Conservation (phyloP, 129 eudicot species). For the Saposhnikovia divaricata region DNA sequence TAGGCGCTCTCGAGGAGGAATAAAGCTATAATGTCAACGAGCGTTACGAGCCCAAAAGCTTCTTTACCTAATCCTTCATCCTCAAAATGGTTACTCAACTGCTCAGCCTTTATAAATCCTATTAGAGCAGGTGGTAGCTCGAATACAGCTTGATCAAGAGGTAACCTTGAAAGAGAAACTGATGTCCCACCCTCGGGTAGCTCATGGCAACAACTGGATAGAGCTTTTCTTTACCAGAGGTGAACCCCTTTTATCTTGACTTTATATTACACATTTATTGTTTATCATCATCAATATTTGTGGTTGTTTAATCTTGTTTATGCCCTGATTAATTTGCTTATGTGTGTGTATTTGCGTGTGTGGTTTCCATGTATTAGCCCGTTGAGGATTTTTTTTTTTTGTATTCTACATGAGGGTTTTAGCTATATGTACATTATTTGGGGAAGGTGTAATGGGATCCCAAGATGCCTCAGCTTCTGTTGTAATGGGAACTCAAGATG, state of each 20-base stretch:
- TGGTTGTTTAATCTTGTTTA: not conserved
- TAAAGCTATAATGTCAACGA: conserved; percentile 18
- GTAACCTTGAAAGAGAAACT: too few species aligned
- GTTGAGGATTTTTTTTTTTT: not conserved
- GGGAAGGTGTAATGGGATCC: conserved; percentile 28
- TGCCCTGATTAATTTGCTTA: not conserved
- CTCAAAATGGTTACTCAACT: too few species aligned
- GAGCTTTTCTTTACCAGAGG: too few species aligned
- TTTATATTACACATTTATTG: too few species aligned
- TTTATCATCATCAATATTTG: too few species aligned
- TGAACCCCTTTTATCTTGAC: too few species aligned
- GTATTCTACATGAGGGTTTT: not conserved
- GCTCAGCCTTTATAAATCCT: too few species aligned
- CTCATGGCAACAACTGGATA: too few species aligned
- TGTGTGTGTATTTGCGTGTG: not conserved
- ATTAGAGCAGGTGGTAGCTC: too few species aligned
- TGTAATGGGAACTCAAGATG: too few species aligned
- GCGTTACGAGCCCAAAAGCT: conserved; percentile 44
- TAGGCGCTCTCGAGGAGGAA: conserved; percentile 36
- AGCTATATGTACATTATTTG: not conserved
- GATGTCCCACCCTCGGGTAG: too few species aligned
- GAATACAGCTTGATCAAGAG: too few species aligned
- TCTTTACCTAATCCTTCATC: conserved; percentile 26
- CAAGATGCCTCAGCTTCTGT: conserved; percentile 19
- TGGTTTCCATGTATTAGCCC: not conserved